These are phyloP conservation scores for Thelephora aurantiotincta DNA, from an alignment of 768 basidiomycete genomes.

Conservation along the genomic window DNA sequence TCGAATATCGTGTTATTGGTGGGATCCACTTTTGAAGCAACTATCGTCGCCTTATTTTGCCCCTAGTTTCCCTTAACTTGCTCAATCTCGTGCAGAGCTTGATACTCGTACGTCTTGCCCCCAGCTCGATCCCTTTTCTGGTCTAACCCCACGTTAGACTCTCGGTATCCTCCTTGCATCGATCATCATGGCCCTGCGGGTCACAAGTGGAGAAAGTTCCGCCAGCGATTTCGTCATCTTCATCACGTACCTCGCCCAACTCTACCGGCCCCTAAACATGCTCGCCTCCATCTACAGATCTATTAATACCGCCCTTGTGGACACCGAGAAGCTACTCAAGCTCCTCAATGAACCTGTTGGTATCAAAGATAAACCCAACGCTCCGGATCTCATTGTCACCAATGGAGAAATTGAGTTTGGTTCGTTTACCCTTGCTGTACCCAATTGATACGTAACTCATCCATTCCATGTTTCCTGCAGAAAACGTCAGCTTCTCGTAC, in stretches of 20 bases:
- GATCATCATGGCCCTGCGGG: slow-evolving; percentile 60
- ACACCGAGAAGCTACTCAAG: slow-evolving; percentile 74
- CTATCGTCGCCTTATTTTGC: slow-evolving; percentile 1
- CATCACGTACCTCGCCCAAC: slow-evolving; percentile 69
- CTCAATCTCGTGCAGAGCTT: slow-evolving; percentile 72
- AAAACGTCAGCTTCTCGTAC: slow-evolving; percentile 82
- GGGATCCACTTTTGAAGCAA: slow-evolving; percentile 12
- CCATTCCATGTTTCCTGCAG: slow-evolving; percentile 19
- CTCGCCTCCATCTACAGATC: slow-evolving; percentile 71
- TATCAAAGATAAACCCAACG: slow-evolving; percentile 67
- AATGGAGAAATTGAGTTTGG: slow-evolving; percentile 83
- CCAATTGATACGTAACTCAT: slow-evolving; percentile 2
- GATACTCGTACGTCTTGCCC: slow-evolving; percentile 43
- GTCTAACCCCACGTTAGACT: slow-evolving; percentile 26
- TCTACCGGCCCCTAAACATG: slow-evolving; percentile 64
- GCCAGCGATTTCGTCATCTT: slow-evolving; percentile 65
- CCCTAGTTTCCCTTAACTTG: slow-evolving; percentile 50
- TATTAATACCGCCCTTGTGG: slow-evolving; percentile 61
- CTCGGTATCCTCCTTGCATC: slow-evolving; percentile 72
- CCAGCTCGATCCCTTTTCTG: background rate
- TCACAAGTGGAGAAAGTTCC: slow-evolving; percentile 36
- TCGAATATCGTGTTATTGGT: slow-evolving; percentile 68
- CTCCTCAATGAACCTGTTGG: slow-evolving; percentile 74
- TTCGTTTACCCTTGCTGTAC: slow-evolving; percentile 18
- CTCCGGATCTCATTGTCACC: slow-evolving; percentile 54